Evolutionary conservation across 176 grass and related monocot genomes (phyloP).

Genomic region (Thinopyrum elongatum): DNA sequence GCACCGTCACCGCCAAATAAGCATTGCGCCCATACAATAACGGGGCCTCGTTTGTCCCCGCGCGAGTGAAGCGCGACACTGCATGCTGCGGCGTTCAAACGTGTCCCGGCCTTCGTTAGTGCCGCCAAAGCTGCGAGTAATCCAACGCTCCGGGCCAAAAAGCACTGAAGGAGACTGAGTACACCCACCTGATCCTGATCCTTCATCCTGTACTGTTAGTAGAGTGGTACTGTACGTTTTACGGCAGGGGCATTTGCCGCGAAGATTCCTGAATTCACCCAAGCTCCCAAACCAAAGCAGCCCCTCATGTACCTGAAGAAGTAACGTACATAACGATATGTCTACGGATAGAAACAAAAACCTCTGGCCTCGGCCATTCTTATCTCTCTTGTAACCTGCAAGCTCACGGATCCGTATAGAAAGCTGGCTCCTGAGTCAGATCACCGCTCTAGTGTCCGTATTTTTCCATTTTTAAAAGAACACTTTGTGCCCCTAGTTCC

Average conservation of each 20-base stretch:
- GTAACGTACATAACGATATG: background rate
- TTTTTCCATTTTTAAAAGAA: background rate
- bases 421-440: background rate
- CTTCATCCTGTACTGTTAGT: background rate
- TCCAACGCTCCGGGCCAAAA: slow-evolving; percentile 10
- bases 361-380: background rate
- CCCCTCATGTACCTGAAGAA: slow-evolving; percentile 24
- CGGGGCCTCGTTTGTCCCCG: slow-evolving; percentile 20
- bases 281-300: background rate
- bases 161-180: background rate
- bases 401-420: background rate
- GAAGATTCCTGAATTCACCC: slow-evolving; percentile 39
- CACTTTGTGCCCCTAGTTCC: background rate
- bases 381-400: background rate
- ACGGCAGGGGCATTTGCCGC: slow-evolving; percentile 5
- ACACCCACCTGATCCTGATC: slow-evolving; percentile 20
- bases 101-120: background rate
- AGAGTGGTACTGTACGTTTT: background rate
- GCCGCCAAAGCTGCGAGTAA: background rate
- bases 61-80: slow-evolving; percentile 24
- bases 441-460: background rate
- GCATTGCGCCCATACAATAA: background rate
- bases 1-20: background rate
- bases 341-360: slow-evolving; percentile 21
- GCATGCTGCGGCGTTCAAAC: slow-evolving; percentile 26